phyloP scores from a whole-genome alignment of 1,139 yeast species.

The Candida tetrigidarum region DNA sequence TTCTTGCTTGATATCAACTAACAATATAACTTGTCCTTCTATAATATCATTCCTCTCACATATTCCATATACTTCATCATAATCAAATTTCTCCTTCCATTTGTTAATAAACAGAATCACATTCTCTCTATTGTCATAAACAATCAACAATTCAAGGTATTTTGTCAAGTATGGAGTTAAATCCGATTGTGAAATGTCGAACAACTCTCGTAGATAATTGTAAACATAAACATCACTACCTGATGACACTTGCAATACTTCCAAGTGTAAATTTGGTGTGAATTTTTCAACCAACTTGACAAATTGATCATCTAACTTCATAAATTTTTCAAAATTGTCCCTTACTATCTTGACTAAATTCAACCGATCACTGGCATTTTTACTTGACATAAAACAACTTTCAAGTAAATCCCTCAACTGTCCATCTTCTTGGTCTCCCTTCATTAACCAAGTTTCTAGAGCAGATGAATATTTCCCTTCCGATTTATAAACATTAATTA shows the following conservation, averaged over 20 bases:
- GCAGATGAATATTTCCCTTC: constrained; percentile 58
- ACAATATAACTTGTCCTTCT: constrained; percentile 27
- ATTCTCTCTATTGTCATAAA: constrained; percentile 22
- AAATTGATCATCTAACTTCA: constrained; percentile 38
- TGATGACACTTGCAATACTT: constrained; percentile 26
- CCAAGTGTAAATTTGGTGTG: constrained; percentile 42
- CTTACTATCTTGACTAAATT: constrained; percentile 38
- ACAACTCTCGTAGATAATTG: constrained; percentile 31
- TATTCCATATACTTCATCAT: constrained; percentile 21
- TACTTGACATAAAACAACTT: constrained; percentile 39
- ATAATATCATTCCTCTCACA: constrained; percentile 31
- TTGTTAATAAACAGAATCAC: constrained; percentile 23
- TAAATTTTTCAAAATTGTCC: constrained; percentile 40
- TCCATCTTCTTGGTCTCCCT: constrained; percentile 18
- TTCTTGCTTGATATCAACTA: constrained; percentile 23
- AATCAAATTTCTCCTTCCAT: constrained; percentile 18
- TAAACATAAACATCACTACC: constrained; percentile 25
- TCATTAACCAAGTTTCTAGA: constrained; percentile 38
- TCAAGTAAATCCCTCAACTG: constrained; percentile 35
- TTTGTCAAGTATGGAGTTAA: constrained; percentile 23
- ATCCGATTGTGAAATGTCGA: constrained; percentile 16
- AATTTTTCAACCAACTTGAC: constrained; percentile 38
- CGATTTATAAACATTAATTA: constrained; percentile 58
- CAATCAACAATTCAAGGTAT: constrained; percentile 37
- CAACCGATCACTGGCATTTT: constrained; percentile 32